These are phyloP conservation scores for Tripterygium wilfordii DNA, from an alignment of 177 flowering plant species.

Conservation along the genomic window DNA sequence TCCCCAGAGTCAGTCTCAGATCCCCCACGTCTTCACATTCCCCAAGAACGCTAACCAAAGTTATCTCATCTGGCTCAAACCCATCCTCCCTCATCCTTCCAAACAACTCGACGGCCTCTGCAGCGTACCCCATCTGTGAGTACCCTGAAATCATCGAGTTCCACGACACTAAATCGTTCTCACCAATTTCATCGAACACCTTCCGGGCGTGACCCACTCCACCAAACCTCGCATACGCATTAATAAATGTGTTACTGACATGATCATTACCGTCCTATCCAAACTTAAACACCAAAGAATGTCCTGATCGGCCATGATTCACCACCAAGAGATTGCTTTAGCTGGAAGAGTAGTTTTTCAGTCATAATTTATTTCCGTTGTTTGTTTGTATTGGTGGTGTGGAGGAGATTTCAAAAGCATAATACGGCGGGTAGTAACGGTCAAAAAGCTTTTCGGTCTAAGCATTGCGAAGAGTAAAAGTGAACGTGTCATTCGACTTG, in stretches of 20 bases:
- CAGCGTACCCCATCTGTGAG: conserved; percentile 40
- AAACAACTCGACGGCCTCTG: conserved; percentile 54
- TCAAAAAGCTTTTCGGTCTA: too few species aligned
- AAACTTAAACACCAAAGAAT: conserved; percentile 34
- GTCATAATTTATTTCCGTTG: too few species aligned
- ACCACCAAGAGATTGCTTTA: conserved; percentile 28
- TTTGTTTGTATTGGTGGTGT: too few species aligned
- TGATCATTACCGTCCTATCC: conserved; percentile 47
- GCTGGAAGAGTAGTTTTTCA: too few species aligned
- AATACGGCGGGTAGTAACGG: too few species aligned
- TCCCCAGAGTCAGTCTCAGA: conserved; percentile 46
- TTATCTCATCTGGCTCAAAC: conserved; percentile 55
- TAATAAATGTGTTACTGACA: conserved; percentile 51
- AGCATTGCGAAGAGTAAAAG: too few species aligned
- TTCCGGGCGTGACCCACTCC: conserved; percentile 37
- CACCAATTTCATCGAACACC: conserved; percentile 68
- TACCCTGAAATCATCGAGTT: conserved; percentile 73
- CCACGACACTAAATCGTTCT: conserved; percentile 64
- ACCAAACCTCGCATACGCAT: conserved; percentile 45
- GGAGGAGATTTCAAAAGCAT: too few species aligned
- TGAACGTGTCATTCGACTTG: too few species aligned
- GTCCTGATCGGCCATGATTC: conserved; percentile 19
- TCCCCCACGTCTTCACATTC: conserved; percentile 62
- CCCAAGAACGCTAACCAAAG: conserved; percentile 56
- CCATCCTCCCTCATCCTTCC: conserved; percentile 45